Evolutionary conservation across 441 rosid species (phyloP).

Genomic region (Gossypium laxum): DNA sequence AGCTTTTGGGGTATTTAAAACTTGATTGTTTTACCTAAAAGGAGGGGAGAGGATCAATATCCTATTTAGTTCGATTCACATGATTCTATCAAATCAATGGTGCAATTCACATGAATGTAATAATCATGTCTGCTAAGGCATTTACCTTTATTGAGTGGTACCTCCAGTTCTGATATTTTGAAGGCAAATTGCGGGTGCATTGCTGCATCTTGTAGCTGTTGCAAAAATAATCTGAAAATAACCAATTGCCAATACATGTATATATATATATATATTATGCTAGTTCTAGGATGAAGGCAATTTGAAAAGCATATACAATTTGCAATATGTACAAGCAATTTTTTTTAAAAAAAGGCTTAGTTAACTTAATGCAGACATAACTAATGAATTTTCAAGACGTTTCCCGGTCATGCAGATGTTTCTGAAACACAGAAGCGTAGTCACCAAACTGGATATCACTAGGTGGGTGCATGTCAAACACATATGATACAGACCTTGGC

Average conservation of each 20-base stretch:
- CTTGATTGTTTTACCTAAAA: not conserved
- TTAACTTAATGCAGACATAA: not conserved
- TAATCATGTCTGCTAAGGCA: not conserved
- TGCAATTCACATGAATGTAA: constrained; percentile 4
- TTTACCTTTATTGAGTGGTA: not conserved
- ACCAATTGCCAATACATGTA: not conserved
- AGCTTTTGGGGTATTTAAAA: not conserved
- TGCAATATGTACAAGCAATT: not conserved
- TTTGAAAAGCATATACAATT: not conserved
- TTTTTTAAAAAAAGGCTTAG: not conserved
- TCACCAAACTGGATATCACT: constrained; percentile 41
- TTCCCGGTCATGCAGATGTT: constrained; percentile 21
- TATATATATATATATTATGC: too few relatives aligned
- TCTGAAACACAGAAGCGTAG: constrained; percentile 28
- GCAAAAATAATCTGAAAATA: not conserved
- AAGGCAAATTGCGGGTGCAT: not conserved
- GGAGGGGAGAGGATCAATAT: not conserved
- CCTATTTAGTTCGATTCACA: not conserved
- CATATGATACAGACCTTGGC: constrained; percentile 59
- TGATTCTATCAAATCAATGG: not conserved
- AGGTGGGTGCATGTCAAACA: constrained; percentile 59
- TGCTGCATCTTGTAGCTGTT: not conserved
- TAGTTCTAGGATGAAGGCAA: not conserved
- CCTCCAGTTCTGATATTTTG: not conserved
- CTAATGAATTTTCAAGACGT: not conserved